These are phyloP conservation scores for Hypsizygus marmoreus DNA, from an alignment of 768 basidiomycete genomes.

Conservation along the genomic window DNA sequence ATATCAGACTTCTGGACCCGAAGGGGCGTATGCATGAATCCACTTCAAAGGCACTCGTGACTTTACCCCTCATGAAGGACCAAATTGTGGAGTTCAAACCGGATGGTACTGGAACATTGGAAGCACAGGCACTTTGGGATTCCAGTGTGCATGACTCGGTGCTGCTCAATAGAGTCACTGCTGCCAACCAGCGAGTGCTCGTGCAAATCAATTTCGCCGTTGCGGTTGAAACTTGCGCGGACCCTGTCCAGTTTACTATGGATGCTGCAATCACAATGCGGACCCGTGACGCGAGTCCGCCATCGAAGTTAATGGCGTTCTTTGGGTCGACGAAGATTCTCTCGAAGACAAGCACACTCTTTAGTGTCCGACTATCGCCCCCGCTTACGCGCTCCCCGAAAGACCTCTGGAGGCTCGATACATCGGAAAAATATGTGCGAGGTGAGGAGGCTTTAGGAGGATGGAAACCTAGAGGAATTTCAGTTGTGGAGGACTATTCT, in stretches of 20 bases:
- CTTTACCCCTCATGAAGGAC: conserved; percentile 72
- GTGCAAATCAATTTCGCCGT: conserved; percentile 78
- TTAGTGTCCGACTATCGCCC: conserved; percentile 78
- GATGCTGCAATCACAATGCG: conserved; percentile 86
- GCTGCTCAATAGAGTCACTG: conserved; percentile 84
- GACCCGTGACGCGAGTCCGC: conserved; percentile 81
- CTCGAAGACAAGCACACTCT: conserved; percentile 80
- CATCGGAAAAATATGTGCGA: conserved; percentile 90
- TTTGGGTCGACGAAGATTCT: conserved; percentile 79
- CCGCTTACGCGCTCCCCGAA: conserved; percentile 83
- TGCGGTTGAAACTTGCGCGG: conserved; percentile 79
- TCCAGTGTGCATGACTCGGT: conserved; percentile 87
- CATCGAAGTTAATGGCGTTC: conserved; percentile 74
- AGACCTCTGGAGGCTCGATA: conserved; percentile 95
- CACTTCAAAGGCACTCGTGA: conserved; percentile 67
- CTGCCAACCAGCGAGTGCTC: conserved; percentile 74
- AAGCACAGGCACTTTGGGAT: conserved; percentile 85
- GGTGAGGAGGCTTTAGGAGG: conserved; percentile 83
- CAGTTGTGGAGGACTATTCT: conserved; percentile 84
- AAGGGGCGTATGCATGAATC: conserved; percentile 84
- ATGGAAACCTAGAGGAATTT: conserved; percentile 90
- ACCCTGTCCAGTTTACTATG: conserved; percentile 87
- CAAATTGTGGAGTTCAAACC: conserved; percentile 74
- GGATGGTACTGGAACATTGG: conserved; percentile 78
- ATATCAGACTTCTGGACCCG: conserved; percentile 81